Evolutionary conservation across 1,284 basidiomycete species (phyloP).

Genomic region (Tilletia horrida): DNA sequence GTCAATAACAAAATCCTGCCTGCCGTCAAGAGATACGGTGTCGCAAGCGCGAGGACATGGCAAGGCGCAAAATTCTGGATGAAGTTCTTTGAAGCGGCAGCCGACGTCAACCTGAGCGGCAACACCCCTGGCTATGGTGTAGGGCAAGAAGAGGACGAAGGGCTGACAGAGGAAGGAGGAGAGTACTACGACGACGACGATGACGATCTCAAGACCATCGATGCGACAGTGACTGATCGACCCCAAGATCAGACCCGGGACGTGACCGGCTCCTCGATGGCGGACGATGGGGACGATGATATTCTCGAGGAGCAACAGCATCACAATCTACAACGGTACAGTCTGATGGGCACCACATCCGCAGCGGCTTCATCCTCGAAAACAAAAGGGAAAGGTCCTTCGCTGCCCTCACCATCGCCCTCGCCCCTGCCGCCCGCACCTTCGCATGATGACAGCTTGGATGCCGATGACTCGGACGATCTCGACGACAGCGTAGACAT

Average conservation of each 20-base stretch:
- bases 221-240: background rate
- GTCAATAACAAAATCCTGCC: constrained; percentile 77
- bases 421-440: too few relatives aligned
- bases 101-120: constrained; percentile 69
- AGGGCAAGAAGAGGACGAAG: background rate
- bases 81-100: constrained; percentile 88
- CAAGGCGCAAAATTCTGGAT: constrained; percentile 94
- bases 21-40: constrained; percentile 79
- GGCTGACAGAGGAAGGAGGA: background rate
- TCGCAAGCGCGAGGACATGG: constrained; percentile 78
- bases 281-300: constrained; percentile 18
- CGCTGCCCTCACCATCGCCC: too few relatives aligned
- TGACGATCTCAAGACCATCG: constrained; percentile 13
- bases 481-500: constrained; percentile 7
- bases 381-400: background rate
- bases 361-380: too few relatives aligned
- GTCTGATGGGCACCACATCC: too few relatives aligned
- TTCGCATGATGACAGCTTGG: background rate
- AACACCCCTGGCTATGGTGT: background rate
- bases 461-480: background rate
- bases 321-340: too few relatives aligned
- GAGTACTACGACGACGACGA: constrained; percentile 14
- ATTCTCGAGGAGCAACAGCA: background rate
- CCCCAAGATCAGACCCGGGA: constrained; percentile 1
- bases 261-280: constrained; percentile 23